Percentiles rank a stretch among this genome's conserved stretches.
These are phyloP conservation scores for Nannochloris sp. DNA, from an alignment of 139 green algal genomes.

Conservation along the genomic window DNA sequence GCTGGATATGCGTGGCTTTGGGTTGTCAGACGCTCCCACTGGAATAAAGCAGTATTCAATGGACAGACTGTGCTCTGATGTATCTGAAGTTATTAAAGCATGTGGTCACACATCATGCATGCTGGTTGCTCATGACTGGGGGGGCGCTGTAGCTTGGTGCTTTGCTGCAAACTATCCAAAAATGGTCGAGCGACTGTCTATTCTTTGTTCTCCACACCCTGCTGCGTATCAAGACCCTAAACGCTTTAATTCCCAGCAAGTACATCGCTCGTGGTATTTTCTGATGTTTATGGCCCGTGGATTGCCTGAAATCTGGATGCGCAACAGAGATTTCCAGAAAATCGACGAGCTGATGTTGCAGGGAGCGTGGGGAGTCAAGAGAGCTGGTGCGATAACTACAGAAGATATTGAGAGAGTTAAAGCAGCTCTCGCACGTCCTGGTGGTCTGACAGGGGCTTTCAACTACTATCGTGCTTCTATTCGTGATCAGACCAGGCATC, in stretches of 20 bases:
- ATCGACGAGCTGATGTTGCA: background rate
- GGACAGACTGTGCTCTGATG: conserved; percentile 29
- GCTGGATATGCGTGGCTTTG: conserved; percentile 54
- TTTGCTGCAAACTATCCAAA: conserved; percentile 21
- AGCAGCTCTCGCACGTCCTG: conserved; percentile 15
- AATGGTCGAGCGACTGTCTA: conserved; percentile 13
- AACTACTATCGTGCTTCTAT: conserved; percentile 36
- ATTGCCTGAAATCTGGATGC: conserved; percentile 1
- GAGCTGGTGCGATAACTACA: background rate
- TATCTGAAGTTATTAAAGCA: conserved; percentile 27
- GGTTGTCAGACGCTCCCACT: conserved; percentile 35
- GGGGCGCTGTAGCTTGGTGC: conserved; percentile 34
- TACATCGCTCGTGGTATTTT: conserved; percentile 37
- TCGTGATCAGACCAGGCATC: background rate
- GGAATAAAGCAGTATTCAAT: conserved; percentile 30
- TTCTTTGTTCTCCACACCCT: conserved; percentile 28
- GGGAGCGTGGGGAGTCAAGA: background rate
- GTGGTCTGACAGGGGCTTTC: conserved; percentile 20
- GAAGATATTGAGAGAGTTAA: conserved; percentile 2
- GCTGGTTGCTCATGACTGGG: conserved; percentile 65
- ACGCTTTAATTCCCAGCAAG: conserved; percentile 15
- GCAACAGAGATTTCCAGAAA: background rate
- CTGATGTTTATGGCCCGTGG: conserved; percentile 19
- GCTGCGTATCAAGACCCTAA: conserved; percentile 1
- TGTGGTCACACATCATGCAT: conserved; percentile 43